These are phyloP conservation scores for Trichophyton benhamiae DNA, from an alignment of 2,329 filamentous ascomycete genomes.

Conservation along the genomic window DNA sequence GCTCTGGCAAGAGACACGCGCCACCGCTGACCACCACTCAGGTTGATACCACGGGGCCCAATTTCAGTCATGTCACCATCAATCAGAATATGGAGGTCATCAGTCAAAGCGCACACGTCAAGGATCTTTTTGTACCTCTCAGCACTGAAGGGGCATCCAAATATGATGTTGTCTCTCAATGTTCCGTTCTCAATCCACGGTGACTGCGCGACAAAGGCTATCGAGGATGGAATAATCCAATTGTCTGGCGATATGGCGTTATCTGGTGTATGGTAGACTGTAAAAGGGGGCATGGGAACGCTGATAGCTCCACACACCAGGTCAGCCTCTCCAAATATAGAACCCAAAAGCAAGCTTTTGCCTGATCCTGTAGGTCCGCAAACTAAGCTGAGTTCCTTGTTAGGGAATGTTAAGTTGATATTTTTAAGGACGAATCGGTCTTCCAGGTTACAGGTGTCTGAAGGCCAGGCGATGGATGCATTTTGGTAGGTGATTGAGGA, in stretches of 20 bases:
- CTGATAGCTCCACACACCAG: background rate
- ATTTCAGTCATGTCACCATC: constrained; percentile 51
- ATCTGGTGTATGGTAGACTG: background rate
- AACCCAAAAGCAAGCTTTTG: constrained; percentile 3
- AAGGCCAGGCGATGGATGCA: constrained; percentile 2
- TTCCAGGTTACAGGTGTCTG: constrained; percentile 17
- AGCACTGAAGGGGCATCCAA: constrained; percentile 56
- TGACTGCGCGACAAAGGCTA: constrained; percentile 36
- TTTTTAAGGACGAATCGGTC: background rate
- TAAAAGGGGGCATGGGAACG: background rate
- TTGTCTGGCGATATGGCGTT: background rate
- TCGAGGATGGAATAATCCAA: background rate
- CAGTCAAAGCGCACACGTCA: constrained; percentile 49
- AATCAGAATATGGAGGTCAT: constrained; percentile 51
- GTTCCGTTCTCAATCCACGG: constrained; percentile 60
- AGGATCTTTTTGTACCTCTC: constrained; percentile 56
- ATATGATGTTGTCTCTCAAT: constrained; percentile 56
- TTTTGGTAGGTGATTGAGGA: background rate
- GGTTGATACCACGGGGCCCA: constrained; percentile 49
- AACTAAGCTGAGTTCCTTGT: background rate
- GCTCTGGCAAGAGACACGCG: constrained; percentile 50
- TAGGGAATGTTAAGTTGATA: constrained; percentile 3
- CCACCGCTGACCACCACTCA: constrained; percentile 50
- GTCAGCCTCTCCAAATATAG: constrained; percentile 4
- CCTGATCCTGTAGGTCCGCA: constrained; percentile 4